Evolutionary conservation across 2,329 filamentous ascomycete genomes (phyloP).

Genomic region (Alternaria solani): DNA sequence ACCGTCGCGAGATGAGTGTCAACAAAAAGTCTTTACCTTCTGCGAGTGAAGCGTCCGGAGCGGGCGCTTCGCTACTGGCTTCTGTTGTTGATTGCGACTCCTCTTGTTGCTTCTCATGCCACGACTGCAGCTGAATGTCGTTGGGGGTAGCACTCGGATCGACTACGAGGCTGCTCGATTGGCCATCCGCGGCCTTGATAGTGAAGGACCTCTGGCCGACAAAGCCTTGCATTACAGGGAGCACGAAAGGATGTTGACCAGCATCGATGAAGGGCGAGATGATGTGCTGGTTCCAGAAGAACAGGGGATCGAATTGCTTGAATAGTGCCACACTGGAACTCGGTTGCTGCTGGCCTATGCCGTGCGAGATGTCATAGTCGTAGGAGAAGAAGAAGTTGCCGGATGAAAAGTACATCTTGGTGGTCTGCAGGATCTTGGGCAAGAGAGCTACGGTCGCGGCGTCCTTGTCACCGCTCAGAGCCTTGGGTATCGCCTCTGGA

Average conservation of each 20-base stretch:
- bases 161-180: conserved; percentile 44
- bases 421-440: conserved; percentile 84
- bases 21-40: conserved; percentile 69
- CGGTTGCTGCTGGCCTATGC: conserved; percentile 55
- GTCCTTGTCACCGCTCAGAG: conserved; percentile 42
- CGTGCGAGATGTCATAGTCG: conserved; percentile 87
- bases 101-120: conserved; percentile 41
- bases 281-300: conserved; percentile 90
- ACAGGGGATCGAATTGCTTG: conserved; percentile 76
- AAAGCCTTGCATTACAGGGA: conserved; percentile 94
- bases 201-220: conserved; percentile 85
- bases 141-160: conserved; percentile 44
- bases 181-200: conserved; percentile 62
- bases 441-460: conserved; percentile 61
- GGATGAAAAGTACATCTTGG: conserved; percentile 82
- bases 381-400: conserved; percentile 95
- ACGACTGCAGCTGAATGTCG: conserved; percentile 48
- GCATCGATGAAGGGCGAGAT: conserved; percentile 75
- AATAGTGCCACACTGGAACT: conserved; percentile 68
- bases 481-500: conserved; percentile 48
- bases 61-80: conserved; percentile 17
- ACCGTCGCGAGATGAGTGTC: conserved; percentile 91
- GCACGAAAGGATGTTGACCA: conserved; percentile 73
- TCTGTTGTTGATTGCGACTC: conserved; percentile 29
- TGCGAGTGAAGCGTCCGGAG: conserved; percentile 46